These are phyloP conservation scores for Lyophyllum semitale DNA, from an alignment of 768 basidiomycete genomes.

Conservation along the genomic window DNA sequence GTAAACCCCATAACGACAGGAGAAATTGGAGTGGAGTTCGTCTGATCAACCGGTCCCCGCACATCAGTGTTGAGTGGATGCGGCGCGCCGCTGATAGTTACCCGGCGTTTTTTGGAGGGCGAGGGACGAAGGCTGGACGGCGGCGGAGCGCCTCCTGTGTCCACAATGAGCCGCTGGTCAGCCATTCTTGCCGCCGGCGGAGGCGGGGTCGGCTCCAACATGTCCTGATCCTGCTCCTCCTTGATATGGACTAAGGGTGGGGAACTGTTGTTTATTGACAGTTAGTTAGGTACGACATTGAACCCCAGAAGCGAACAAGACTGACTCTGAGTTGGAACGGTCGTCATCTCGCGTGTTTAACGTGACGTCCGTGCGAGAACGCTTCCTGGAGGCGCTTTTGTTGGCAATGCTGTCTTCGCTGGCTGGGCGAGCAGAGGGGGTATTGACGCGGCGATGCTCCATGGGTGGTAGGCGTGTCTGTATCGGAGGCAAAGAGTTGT, in stretches of 20 bases:
- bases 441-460: conserved; percentile 35
- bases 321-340: conserved; percentile 47
- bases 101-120: conserved; percentile 65
- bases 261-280: conserved; percentile 34
- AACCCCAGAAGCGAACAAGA: conserved; percentile 18
- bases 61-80: conserved; percentile 58
- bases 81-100: conserved; percentile 66
- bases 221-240: conserved; percentile 60
- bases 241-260: conserved; percentile 57
- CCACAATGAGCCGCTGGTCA: conserved; percentile 21
- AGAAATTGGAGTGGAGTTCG: conserved; percentile 59
- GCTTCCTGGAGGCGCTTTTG: conserved; percentile 40
- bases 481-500: conserved; percentile 69
- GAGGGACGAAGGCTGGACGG: conserved; percentile 45
- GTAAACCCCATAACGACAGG: conserved; percentile 67
- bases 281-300: conserved; percentile 8
- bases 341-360: conserved; percentile 36
- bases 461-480: conserved; percentile 42
- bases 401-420: conserved; percentile 29
- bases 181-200: conserved; percentile 22
- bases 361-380: conserved; percentile 42
- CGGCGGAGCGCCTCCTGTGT: conserved; percentile 34
- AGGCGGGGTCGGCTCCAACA: conserved; percentile 38
- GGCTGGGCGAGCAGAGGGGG: conserved; percentile 31
- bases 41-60: conserved; percentile 40